Conservation (phyloP, 2,329 filamentous ascomycete genomes). For the Sarocladiaceae sp. region DNA sequence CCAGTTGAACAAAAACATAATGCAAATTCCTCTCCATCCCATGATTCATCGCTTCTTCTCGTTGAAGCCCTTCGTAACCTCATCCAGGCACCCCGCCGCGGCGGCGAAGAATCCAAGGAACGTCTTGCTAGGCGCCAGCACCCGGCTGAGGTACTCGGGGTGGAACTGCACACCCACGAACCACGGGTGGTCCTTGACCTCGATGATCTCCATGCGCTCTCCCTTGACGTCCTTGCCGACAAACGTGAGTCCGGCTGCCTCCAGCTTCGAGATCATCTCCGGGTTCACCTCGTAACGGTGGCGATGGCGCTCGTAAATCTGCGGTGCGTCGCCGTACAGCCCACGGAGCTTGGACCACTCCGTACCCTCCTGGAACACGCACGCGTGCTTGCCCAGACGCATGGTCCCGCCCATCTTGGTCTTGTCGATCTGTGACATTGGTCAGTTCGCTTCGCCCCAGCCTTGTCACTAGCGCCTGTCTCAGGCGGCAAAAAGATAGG, state of each 20-base stretch:
- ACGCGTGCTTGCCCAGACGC: constrained; percentile 71
- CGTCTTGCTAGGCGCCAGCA: constrained; percentile 64
- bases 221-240: constrained; percentile 74
- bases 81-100: constrained; percentile 52
- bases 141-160: constrained; percentile 75
- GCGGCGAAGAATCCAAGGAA: constrained; percentile 44
- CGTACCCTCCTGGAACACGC: constrained; percentile 66
- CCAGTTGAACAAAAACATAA: constrained; percentile 5
- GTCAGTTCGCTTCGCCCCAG: not conserved
- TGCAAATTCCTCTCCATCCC: too few relatives aligned
- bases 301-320: constrained; percentile 69
- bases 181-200: constrained; percentile 77
- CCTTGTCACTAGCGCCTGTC: not conserved
- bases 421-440: constrained; percentile 46
- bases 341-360: constrained; percentile 75
- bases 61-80: constrained; percentile 15
- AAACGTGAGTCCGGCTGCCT: constrained; percentile 65
- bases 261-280: constrained; percentile 61
- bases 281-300: constrained; percentile 92
- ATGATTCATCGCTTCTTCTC: constrained; percentile 1
- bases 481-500: not conserved
- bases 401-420: constrained; percentile 71
- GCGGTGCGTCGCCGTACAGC: constrained; percentile 57
- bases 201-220: constrained; percentile 75
- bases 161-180: constrained; percentile 84